phyloP scores from a whole-genome alignment of 2,329 filamentous ascomycete species.

The Emergomyces orientalis region DNA sequence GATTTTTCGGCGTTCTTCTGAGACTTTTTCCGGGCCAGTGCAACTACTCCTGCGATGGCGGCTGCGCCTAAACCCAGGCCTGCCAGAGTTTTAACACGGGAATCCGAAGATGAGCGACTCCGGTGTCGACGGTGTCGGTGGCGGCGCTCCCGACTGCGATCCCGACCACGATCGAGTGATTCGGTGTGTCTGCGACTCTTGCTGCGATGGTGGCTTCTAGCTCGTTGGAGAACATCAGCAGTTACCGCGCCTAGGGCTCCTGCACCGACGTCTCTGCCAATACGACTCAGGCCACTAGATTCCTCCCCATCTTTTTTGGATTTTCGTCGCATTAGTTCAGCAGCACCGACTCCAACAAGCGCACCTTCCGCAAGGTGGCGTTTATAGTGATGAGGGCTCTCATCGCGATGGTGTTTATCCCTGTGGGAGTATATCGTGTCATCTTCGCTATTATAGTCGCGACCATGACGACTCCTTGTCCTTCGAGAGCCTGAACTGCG shows the following conservation, averaged over 20 bases:
- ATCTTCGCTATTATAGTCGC: conserved; percentile 50
- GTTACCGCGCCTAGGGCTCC: conserved; percentile 53
- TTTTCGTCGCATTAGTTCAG: conserved; percentile 50
- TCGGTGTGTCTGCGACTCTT: conserved; percentile 36
- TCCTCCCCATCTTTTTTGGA: conserved; percentile 49
- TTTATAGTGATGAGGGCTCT: conserved; percentile 42
- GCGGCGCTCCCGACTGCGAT: conserved; percentile 26
- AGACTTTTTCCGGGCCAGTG: conserved; percentile 46
- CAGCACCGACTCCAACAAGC: conserved; percentile 51
- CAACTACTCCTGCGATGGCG: conserved; percentile 52
- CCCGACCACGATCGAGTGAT: conserved; percentile 33
- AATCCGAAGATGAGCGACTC: conserved; percentile 38
- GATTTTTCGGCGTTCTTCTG: conserved; percentile 40
- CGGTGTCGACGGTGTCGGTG: conserved; percentile 25
- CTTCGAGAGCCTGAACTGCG: conserved; percentile 46
- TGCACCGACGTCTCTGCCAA: conserved; percentile 47
- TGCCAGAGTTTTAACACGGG: conserved; percentile 45
- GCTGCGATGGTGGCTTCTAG: conserved; percentile 42
- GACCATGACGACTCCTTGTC: conserved; percentile 29
- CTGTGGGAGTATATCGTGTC: conserved; percentile 52
- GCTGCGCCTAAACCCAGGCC: conserved; percentile 46
- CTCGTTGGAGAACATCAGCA: conserved; percentile 48
- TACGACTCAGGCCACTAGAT: conserved; percentile 42
- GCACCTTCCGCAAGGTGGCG: conserved; percentile 55
- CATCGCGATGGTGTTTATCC: conserved; percentile 38